Base-by-base conservation (phyloP, 805 yeast species). In the Blastobotrys terrestris region DNA sequence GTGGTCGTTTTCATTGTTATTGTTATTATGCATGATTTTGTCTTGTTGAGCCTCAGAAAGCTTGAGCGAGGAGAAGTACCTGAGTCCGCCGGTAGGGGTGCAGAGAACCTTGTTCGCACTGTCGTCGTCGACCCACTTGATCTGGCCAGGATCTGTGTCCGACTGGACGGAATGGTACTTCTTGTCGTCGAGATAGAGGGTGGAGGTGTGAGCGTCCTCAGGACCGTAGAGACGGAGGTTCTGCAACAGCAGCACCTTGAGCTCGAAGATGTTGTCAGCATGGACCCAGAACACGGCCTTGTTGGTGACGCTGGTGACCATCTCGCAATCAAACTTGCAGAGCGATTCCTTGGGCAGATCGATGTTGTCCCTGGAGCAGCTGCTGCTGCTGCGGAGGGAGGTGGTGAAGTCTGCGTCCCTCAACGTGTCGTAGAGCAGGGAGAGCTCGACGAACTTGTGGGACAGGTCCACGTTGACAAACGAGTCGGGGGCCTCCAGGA, bases 401-500 rank as follows among this genome's bases (percentile, higher is more conserved):
- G 55, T 65, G 58, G 58, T 50, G 59, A 61, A 55, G 48, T 60
- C 54, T 5, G 61, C 57, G 13, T 61, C 60, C 44, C 79, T 65
- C 7, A 81, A 63, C 7, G 77, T 72, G 57, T 79, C 81, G 60
- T 78, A 80, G 53, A 78, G 69, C 53, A 77, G 58, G 2, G 87
- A 77, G 53, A 84, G 70, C 58, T 81, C 85, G 15, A 79, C 61
- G n/a, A 87, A 82, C 40, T 81, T 73, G 13, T 79, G 77, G 14
- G 83, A 75, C 39, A 87, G 69, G 62, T 84, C 85, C 19, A 81
- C 69, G 57, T 80, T 74, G 21, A 80, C 75, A 60, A 87, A 87
- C 0, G 88, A 80, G 26, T 75, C 73, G 0, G 75, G 74, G 53
- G 78, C 76, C 6, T 69, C 63, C 42, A 75, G 66, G 26, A 77